Conservation (phyloP, 176 grass and related monocot genomes). For the Microstegium vimineum region DNA sequence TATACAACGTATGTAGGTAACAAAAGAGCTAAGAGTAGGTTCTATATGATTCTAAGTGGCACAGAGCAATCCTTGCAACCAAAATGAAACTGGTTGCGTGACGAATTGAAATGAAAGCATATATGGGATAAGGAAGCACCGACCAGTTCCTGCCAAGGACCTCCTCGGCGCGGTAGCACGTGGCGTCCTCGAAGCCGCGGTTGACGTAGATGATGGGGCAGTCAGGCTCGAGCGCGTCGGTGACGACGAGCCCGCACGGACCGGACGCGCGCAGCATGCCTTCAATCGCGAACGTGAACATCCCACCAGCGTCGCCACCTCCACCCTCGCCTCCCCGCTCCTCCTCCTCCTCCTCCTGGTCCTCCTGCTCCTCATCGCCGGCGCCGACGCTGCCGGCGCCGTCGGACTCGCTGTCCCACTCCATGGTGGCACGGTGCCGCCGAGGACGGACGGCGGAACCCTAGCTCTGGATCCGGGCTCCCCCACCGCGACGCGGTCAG, state of each 20-base stretch:
- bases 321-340: not conserved
- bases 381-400: slow-evolving; percentile 44
- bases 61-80: not conserved
- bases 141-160: slow-evolving; percentile 97
- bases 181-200: slow-evolving; percentile 86
- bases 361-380: slow-evolving; percentile 45
- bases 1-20: not conserved
- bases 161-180: slow-evolving; percentile 90
- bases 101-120: not conserved
- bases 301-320: slow-evolving; percentile 5
- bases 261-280: slow-evolving; percentile 62
- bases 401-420: slow-evolving; percentile 92
- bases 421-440: slow-evolving; percentile 44
- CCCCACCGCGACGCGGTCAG: slow-evolving; percentile 17
- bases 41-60: not conserved
- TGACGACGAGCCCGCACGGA: slow-evolving; percentile 80
- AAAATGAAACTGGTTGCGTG: not conserved
- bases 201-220: slow-evolving; percentile 97
- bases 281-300: slow-evolving; percentile 72
- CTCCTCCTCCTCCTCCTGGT: slow-evolving; percentile 13
- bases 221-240: slow-evolving; percentile 89
- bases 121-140: slow-evolving; percentile 17
- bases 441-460: slow-evolving; percentile 21
- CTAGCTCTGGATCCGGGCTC: slow-evolving; percentile 55
- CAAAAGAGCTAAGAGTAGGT: not conserved